Evolutionary conservation across 208 protist species (phyloP).

Genomic region (Angomonas desouzai): DNA sequence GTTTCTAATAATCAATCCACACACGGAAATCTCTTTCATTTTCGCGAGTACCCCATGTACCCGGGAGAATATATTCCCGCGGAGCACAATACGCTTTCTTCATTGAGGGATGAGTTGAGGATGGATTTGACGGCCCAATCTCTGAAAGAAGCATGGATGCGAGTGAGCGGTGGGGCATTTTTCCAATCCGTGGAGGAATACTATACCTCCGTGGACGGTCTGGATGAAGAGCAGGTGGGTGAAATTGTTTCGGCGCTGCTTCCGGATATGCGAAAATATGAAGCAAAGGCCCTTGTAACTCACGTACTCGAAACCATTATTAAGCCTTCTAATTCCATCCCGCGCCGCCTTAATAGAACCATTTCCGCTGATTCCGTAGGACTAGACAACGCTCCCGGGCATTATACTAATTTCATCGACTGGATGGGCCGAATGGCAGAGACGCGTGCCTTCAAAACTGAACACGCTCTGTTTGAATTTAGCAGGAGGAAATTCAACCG

Average conservation of each 20-base stretch:
- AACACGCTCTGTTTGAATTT: constrained; percentile 88
- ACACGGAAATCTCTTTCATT: constrained; percentile 87
- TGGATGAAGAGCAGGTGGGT: constrained; percentile 80
- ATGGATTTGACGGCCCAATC: constrained; percentile 81
- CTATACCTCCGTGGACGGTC: constrained; percentile 78
- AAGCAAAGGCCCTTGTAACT: constrained; percentile 69
- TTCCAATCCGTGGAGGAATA: constrained; percentile 84
- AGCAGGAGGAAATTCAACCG: constrained; percentile 82
- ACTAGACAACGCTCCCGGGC: constrained; percentile 77
- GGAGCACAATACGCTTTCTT: constrained; percentile 80
- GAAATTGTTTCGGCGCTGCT: constrained; percentile 82
- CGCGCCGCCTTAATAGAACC: constrained; percentile 66
- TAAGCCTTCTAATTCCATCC: constrained; percentile 55
- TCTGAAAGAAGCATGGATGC: constrained; percentile 89
- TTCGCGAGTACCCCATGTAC: constrained; percentile 90
- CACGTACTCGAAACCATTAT: constrained; percentile 82
- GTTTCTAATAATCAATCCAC: constrained; percentile 55
- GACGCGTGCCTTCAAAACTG: constrained; percentile 86
- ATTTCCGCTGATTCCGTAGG: constrained; percentile 86
- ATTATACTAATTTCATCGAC: constrained; percentile 91
- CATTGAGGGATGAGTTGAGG: constrained; percentile 76
- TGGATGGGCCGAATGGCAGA: constrained; percentile 89
- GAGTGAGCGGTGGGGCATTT: constrained; percentile 67
- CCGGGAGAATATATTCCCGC: constrained; percentile 88
- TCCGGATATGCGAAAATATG: constrained; percentile 61